phyloP scores from a whole-genome alignment of 352 stramenopile genomes.

The Phytopythium litorale region DNA sequence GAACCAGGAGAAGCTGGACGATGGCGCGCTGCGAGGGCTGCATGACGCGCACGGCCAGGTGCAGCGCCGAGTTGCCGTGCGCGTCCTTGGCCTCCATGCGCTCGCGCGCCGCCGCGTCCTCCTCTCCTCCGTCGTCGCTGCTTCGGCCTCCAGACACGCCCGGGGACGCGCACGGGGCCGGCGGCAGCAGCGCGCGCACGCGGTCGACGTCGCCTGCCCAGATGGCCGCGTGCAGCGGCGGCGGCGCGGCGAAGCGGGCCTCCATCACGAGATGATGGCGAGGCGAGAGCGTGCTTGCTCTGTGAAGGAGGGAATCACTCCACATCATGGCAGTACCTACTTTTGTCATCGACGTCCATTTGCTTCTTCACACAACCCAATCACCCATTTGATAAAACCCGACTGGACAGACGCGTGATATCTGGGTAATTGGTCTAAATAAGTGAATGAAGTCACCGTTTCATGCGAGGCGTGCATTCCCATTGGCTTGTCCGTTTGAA shows the following conservation, averaged over 20 bases:
- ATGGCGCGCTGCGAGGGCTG: constrained; percentile 59
- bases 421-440: no score
- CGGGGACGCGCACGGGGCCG: constrained; percentile 1
- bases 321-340: no score
- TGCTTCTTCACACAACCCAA: no score
- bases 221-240: constrained; percentile 58
- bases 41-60: constrained; percentile 65
- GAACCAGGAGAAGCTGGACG: constrained; percentile 52
- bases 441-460: no score
- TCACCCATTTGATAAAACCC: no score
- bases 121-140: constrained; percentile 7
- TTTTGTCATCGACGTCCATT: no score
- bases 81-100: constrained; percentile 54
- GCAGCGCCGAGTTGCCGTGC: constrained; percentile 65
- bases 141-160: constrained; percentile 6
- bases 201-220: constrained; percentile 58
- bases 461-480: no score
- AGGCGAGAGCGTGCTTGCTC: no score
- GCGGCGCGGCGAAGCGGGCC: background rate
- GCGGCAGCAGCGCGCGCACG: constrained; percentile 25
- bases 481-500: no score
- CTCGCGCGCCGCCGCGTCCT: constrained; percentile 15
- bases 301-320: no score
- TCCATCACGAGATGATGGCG: no score
- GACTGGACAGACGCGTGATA: no score